Evolutionary conservation across 129 eudicot genomes (phyloP), one percentile per base, ranked within the genome.

Genomic region (Pseudognaphalium luteoalbum): DNA sequence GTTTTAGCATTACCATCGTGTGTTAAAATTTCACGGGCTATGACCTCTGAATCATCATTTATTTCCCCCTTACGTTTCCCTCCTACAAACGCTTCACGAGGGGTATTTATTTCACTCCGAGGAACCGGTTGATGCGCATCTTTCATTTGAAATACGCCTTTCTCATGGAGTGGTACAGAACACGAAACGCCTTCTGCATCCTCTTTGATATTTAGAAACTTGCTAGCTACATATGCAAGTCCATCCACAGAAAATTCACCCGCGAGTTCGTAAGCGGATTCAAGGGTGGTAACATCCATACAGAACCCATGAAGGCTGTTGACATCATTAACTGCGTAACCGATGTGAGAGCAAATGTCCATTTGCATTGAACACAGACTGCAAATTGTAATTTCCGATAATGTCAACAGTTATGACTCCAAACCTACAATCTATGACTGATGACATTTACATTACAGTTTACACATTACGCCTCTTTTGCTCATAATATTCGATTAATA

Each of bases 341-440:
- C 78, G 32, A 35, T 9, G 77, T 80, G 81, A 78, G 79, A 76
- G 73, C 87, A 80, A 68, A 82, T 59, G 72, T 90, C 89, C 93
- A 90, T 90, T 77, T 80, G 70, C 2, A 75, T 63, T 29, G 35
- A 77, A 58, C 28, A 0, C 11, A 5, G 59, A 68, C 81, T 77
- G 75, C 51, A 68, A 28, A 77, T 29, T 29, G 54, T 47, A 50
- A 39, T 39, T 3, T 0, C 7, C 44, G 3, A 39, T 34, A 20
- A 5, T 58, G 6, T 58, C 29, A 56, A 56, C n/a, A 22, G 22
- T 6, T 0, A 22, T 7, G 15, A 59, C 22, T 21, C 47, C 22
- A 59, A 59, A 8, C 6, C 21, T 59, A 59, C 16, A 59, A 21
- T 32, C 34, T 32, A 2, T 32, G 28, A 25, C 28, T 25, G 28